Base-by-base conservation (phyloP, 495 filamentous ascomycete genomes). In the Podospora pseudoanserina region DNA sequence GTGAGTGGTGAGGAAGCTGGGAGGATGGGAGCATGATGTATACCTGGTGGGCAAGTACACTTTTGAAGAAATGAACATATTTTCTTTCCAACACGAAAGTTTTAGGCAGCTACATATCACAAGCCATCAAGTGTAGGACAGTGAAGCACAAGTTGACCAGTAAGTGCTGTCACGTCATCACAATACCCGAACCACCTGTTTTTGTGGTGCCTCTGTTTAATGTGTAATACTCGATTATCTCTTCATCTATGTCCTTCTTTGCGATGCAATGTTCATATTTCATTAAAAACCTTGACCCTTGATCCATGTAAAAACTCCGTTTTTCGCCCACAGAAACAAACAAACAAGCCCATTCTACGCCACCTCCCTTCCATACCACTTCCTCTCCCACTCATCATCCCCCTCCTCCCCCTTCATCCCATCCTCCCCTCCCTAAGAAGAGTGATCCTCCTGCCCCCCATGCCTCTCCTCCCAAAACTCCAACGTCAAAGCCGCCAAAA, bases 401-500 rank as follows among this genome's bases (percentile, higher is more conserved):
- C 55, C 55, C 26, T 62, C 26, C 4, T 5, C 5, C 6, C 32
- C 27, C 27, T 30, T 16, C 20, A 15, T 39, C 60, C n/a, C 27
- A 60, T 19, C 7, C 4, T 32, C 30, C 30, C 30, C 30, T 7
- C 7, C 30, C 30, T 28, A 28, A 61, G 19, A 61, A 32, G 28
- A 61, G 5, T 3, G 26, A 26, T 30, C 60, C 19, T 18, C 57
- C 32, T 53, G 11, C 9, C 13, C 11, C 16, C 20, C 30, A 0
- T 27, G 28, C 19, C 18, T 64, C 83, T 93, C 93, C 73, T 97
- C 94, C 75, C 90, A 97, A 79, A 96, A 95, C 80, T 97, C 92
- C 73, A 97, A 75, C 44, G 92, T 96, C 80, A 93, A 83, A 23
- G 92, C 92, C 6, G 94, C 94, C 65, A 98, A 76, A 75, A 98